Percentiles rank a stretch among this genome's conserved stretches.
Evolutionary conservation across 2,329 filamentous ascomycete genomes (phyloP).

Genomic region (Ceratocystis harringtonii): DNA sequence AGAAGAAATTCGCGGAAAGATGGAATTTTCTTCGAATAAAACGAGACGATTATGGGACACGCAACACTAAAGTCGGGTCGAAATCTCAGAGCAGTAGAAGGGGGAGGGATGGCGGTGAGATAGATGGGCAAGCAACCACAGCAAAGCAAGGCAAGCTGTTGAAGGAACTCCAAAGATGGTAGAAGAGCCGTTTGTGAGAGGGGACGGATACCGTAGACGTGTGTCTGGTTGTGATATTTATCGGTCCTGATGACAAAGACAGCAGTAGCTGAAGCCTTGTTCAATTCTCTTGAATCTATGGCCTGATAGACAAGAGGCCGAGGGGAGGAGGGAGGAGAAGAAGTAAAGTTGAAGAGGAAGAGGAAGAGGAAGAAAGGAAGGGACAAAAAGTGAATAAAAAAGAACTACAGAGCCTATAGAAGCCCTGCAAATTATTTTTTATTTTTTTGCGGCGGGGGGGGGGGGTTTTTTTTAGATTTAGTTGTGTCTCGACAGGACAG

Average conservation of each 20-base stretch:
- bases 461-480: not conserved
- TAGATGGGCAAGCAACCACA: no score
- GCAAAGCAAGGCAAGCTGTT: no score
- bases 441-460: slow-evolving; percentile 11
- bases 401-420: slow-evolving; percentile 14
- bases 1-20: no score
- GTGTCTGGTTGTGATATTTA: not conserved
- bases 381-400: slow-evolving; percentile 9
- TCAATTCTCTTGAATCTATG: slow-evolving; percentile 15
- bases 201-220: slow-evolving; percentile 1
- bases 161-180: no score
- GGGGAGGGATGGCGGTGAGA: no score
- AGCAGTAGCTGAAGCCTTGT: slow-evolving; percentile 3
- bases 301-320: slow-evolving; percentile 17
- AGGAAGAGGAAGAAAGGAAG: not conserved
- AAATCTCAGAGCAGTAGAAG: no score
- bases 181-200: not conserved
- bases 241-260: slow-evolving; percentile 9
- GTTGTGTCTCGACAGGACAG: slow-evolving; percentile 18
- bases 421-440: slow-evolving; percentile 14
- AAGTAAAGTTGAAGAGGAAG: not conserved
- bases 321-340: slow-evolving; percentile 1
- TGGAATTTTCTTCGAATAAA: no score
- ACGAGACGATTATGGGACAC: no score
- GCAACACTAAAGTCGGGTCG: no score